Evolutionary conservation across 2,329 filamentous ascomycete genomes (phyloP), one percentile per base, ranked within the genome.

Genomic region (Pezicula radicicola): DNA sequence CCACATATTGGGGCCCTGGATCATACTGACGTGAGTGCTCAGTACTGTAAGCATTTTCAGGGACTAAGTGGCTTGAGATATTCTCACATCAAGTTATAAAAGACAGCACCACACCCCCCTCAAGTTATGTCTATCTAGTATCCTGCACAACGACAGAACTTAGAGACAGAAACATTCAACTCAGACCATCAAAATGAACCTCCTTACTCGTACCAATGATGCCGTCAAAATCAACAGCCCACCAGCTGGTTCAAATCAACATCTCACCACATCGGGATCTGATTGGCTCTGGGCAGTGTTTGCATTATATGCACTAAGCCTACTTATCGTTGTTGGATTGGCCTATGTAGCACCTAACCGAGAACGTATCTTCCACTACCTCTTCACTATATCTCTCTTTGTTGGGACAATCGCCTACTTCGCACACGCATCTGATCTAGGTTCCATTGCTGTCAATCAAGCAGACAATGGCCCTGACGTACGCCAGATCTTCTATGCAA

Each of bases 381-480:
- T 86, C 60, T 83, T 80, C 6, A 79, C 80, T 2, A 68, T 71
- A 19, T 77, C 84, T 48, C 78, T 80, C 41, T 75, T 82, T 54
- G 76, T 83, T 12, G 80, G 82, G 2, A 71, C 76, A 33, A 80
- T 87, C 55, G 74, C 83, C n/a, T 87, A 87, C 70, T 88, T 82
- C 69, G 71, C 78, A 55, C 83, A 86, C 80, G 84, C 75, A 19
- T 79, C 81, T n/a, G 81, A 84, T 62, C 72, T 88, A 1, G 84
- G 84, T 40, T 82, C 77, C 65, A 76, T 77, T 2, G 78, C 81
- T 1, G 82, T 87, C 59, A 60, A 70, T 28, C 80, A 81, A 30
- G 77, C 87, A 60, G 86, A 77, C 56, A 58, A 55, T 62, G 70
- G 50, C 65, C 68, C 35, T 70, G 74, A 15, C 70, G 78, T 5